Percentiles rank a stretch among this genome's conserved stretches.
Evolutionary conservation across 352 stramenopile genomes (phyloP).

Genomic region (Pythium graminicola): DNA sequence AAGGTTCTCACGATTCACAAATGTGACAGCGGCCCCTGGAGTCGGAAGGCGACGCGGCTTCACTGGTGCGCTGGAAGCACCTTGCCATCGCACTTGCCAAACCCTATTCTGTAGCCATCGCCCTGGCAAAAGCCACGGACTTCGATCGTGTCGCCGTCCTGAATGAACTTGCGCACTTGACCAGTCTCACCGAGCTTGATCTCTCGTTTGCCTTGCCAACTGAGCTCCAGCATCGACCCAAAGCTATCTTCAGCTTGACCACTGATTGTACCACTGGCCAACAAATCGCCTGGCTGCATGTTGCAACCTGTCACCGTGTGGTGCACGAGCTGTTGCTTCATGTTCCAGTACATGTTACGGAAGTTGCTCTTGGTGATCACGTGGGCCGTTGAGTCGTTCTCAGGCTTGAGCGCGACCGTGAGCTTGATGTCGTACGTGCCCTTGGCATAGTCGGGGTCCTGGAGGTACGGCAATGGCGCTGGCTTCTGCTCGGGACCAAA

Average conservation of each 20-base stretch:
- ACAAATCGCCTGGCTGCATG: slow-evolving; percentile 92
- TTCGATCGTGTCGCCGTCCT: slow-evolving; percentile 92
- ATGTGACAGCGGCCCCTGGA: too few species aligned
- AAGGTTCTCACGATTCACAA: too few species aligned
- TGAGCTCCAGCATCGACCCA: slow-evolving; percentile 95
- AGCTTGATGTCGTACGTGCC: slow-evolving; percentile 89
- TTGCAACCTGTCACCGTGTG: slow-evolving; percentile 96
- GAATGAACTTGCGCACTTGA: slow-evolving; percentile 89
- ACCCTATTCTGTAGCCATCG: slow-evolving; percentile 91
- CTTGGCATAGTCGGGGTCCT: slow-evolving; percentile 85
- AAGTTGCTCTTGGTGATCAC: slow-evolving; percentile 92
- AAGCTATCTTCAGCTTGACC: slow-evolving; percentile 82
- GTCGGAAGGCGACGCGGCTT: slow-evolving; percentile 15
- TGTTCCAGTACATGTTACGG: slow-evolving; percentile 96
- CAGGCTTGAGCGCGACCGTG: slow-evolving; percentile 55
- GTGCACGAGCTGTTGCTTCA: slow-evolving; percentile 95
- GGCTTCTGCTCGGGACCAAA: slow-evolving; percentile 84
- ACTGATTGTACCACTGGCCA: slow-evolving; percentile 94
- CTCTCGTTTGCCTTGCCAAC: slow-evolving; percentile 89
- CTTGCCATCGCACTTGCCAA: slow-evolving; percentile 90
- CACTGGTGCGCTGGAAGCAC: slow-evolving; percentile 81
- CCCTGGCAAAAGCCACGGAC: slow-evolving; percentile 91
- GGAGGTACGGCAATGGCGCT: slow-evolving; percentile 90
- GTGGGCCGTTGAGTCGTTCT: slow-evolving; percentile 45
- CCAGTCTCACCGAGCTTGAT: slow-evolving; percentile 68